Percentiles rank a stretch among this genome's conserved stretches.
phyloP scores from a whole-genome alignment of 2,329 filamentous ascomycete genomes.

The Lachnellula arida region DNA sequence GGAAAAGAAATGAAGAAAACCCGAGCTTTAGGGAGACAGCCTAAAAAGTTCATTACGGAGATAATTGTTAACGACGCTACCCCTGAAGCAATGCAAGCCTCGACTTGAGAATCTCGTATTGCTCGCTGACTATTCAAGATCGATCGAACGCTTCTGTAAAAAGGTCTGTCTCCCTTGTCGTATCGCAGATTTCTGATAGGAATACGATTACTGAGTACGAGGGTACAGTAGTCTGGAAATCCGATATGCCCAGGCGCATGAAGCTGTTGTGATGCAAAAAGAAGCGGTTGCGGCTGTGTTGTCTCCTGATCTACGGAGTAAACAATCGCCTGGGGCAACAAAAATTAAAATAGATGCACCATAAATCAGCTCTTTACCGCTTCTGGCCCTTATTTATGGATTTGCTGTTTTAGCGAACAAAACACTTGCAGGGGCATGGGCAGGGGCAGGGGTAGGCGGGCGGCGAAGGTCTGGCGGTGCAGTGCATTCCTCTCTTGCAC shows the following conservation, averaged over 20 bases:
- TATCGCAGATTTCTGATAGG: too few species aligned
- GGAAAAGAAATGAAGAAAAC: not conserved
- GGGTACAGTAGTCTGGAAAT: too few species aligned
- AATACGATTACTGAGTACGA: too few species aligned
- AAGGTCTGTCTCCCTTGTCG: too few species aligned
- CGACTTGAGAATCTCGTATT: slow-evolving; percentile 12
- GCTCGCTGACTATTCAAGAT: not conserved
- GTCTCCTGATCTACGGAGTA: too few species aligned
- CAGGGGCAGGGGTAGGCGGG: not conserved
- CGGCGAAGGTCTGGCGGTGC: not conserved
- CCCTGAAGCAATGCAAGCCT: slow-evolving; percentile 15
- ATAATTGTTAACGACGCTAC: slow-evolving; percentile 4
- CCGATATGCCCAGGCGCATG: too few species aligned
- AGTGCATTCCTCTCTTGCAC: not conserved
- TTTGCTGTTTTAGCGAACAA: not conserved
- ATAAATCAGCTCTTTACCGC: not conserved
- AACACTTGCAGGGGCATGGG: not conserved
- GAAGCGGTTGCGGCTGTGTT: too few species aligned
- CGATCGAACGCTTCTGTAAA: too few species aligned
- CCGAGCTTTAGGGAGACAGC: not conserved
- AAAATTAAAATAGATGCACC: not conserved
- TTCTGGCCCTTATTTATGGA: not conserved
- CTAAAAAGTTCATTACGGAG: not conserved
- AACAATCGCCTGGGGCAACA: not conserved
- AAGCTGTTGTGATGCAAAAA: too few species aligned